Evolutionary conservation across 2,329 filamentous ascomycete species (phyloP).

Genomic region (Hypoxylon sp.): DNA sequence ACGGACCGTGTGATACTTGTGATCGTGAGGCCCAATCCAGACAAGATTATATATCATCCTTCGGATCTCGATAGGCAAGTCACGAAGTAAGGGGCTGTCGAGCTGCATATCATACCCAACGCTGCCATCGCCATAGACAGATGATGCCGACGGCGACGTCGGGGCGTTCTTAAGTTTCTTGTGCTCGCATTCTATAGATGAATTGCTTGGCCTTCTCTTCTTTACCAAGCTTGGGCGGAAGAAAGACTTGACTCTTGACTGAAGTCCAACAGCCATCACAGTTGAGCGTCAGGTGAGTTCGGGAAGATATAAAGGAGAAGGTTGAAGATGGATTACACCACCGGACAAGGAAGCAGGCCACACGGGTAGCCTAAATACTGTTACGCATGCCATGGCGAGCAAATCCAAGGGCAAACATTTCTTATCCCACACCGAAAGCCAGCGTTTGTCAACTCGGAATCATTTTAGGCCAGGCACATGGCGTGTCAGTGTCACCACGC

Average conservation of each 20-base stretch:
- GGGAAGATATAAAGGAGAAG: slow-evolving; percentile 8
- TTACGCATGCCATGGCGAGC: slow-evolving; percentile 5
- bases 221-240: slow-evolving; percentile 45
- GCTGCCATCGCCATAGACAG: slow-evolving; percentile 2
- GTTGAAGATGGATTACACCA: slow-evolving; percentile 5
- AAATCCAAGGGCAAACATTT: slow-evolving; percentile 1
- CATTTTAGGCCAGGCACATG: slow-evolving; percentile 36
- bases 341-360: slow-evolving; percentile 10
- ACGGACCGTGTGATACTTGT: slow-evolving; percentile 49
- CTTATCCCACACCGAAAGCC: slow-evolving; percentile 7
- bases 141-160: not conserved
- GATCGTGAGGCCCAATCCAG: slow-evolving; percentile 48
- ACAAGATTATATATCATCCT: slow-evolving; percentile 52
- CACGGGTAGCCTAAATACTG: slow-evolving; percentile 26
- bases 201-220: slow-evolving; percentile 41
- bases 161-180: slow-evolving; percentile 22
- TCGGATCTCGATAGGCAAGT: slow-evolving; percentile 55
- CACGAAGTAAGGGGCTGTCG: slow-evolving; percentile 52
- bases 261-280: slow-evolving; percentile 47
- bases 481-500: slow-evolving; percentile 27
- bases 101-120: slow-evolving; percentile 44
- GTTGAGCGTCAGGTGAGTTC: not conserved
- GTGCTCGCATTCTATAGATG: slow-evolving; percentile 21
- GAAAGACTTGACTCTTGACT: slow-evolving; percentile 48
- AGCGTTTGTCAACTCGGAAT: slow-evolving; percentile 8